These are phyloP conservation scores for Echinochloa phyllopogon DNA, from an alignment of 176 grass and related monocot species.

Conservation along the genomic window DNA sequence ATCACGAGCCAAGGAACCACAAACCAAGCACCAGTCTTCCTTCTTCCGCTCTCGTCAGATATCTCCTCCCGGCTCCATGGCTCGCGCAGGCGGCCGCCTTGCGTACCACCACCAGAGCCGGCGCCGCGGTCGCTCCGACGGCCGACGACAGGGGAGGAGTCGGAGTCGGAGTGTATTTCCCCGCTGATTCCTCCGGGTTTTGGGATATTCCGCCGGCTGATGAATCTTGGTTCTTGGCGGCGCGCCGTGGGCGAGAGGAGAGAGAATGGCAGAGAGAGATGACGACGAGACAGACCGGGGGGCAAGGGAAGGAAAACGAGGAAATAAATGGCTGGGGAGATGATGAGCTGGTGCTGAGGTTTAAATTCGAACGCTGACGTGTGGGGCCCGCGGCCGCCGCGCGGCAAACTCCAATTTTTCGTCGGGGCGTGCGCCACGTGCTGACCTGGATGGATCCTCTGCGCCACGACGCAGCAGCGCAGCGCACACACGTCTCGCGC, in stretches of 20 bases:
- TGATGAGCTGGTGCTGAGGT: conserved; percentile 25
- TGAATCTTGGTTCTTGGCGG: not conserved
- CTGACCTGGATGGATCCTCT: conserved; percentile 15
- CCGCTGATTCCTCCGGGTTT: not conserved
- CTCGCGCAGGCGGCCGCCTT: not conserved
- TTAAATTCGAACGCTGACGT: conserved; percentile 40
- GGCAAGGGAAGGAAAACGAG: not conserved
- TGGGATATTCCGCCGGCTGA: not conserved
- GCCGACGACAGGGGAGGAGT: not conserved
- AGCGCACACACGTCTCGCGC: not conserved
- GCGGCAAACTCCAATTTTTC: conserved; percentile 59
- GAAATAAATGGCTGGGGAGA: not conserved
- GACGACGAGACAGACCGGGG: not conserved
- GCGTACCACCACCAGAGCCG: not conserved
- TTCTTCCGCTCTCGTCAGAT: not conserved
- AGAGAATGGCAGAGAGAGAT: not conserved
- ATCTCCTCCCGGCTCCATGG: conserved; percentile 3
- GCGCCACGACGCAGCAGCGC: not conserved
- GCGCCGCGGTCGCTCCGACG: not conserved
- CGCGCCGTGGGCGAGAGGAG: not conserved
- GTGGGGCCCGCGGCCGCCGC: conserved; percentile 27
- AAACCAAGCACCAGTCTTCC: not conserved
- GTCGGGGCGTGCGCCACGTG: conserved; percentile 38
- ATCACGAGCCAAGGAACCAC: not conserved
- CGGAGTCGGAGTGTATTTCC: too few species aligned